Percentiles rank a stretch among this genome's conserved stretches.
Conservation (phyloP, 2,329 filamentous ascomycete species). For the Pleoardoris graminearum region DNA sequence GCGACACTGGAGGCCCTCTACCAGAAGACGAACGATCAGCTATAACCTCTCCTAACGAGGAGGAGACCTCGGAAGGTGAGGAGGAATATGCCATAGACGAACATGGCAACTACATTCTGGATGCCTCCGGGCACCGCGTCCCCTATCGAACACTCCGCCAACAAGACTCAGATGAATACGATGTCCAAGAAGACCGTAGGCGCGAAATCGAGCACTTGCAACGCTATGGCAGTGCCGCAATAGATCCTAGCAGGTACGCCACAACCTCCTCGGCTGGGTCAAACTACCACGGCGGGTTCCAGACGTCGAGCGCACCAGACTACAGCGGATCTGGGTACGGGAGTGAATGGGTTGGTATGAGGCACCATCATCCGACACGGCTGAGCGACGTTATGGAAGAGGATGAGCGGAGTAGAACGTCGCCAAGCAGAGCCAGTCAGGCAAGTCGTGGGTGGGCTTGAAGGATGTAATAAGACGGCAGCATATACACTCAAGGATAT, state of each 20-base stretch:
- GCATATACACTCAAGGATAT: not conserved
- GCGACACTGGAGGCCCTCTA: slow-evolving; percentile 24
- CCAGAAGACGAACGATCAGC: slow-evolving; percentile 44
- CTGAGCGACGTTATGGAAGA: slow-evolving; percentile 48
- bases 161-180: slow-evolving; percentile 57
- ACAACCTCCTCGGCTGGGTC: slow-evolving; percentile 32
- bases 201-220: slow-evolving; percentile 54
- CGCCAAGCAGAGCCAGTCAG: slow-evolving; percentile 43
- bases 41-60: slow-evolving; percentile 39
- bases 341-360: slow-evolving; percentile 43
- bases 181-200: slow-evolving; percentile 55
- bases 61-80: slow-evolving; percentile 41
- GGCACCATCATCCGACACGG: slow-evolving; percentile 46
- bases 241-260: slow-evolving; percentile 33
- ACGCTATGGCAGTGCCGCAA: slow-evolving; percentile 48
- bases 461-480: slow-evolving; percentile 1
- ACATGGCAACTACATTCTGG: slow-evolving; percentile 43
- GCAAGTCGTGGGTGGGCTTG: slow-evolving; percentile 32
- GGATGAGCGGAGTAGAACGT: slow-evolving; percentile 45
- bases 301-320: slow-evolving; percentile 30
- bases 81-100: slow-evolving; percentile 45
- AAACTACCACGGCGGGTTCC: slow-evolving; percentile 23
- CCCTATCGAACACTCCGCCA: slow-evolving; percentile 39
- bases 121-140: slow-evolving; percentile 40
- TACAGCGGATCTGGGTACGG: slow-evolving; percentile 46